Percentiles rank a stretch among this genome's conserved stretches.
Conservation (phyloP, 768 basidiomycete species). For the Rhizopogon sp. region DNA sequence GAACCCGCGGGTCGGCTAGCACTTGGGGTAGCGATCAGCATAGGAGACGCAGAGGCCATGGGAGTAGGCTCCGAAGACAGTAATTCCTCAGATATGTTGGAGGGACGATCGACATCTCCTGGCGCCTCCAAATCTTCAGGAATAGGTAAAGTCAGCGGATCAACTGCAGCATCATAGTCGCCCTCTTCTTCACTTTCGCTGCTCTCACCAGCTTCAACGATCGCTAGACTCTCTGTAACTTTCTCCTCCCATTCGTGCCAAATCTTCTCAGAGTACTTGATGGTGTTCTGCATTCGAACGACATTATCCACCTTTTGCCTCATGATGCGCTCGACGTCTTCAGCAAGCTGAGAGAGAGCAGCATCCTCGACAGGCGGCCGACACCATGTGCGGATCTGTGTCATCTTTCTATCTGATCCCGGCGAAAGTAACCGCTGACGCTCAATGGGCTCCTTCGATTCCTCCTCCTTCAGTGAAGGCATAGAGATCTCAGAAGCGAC, state of each 20-base stretch:
- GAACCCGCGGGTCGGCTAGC: slow-evolving; percentile 24
- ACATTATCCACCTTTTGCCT: slow-evolving; percentile 93
- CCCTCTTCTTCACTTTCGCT: slow-evolving; percentile 40
- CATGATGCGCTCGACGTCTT: slow-evolving; percentile 87
- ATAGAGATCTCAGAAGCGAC: slow-evolving; percentile 77
- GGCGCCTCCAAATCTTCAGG: slow-evolving; percentile 19
- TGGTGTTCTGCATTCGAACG: slow-evolving; percentile 94
- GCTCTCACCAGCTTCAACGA: slow-evolving; percentile 52
- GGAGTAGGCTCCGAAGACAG: slow-evolving; percentile 64
- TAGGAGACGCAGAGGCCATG: slow-evolving; percentile 49
- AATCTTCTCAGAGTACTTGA: slow-evolving; percentile 94
- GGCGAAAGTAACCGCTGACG: slow-evolving; percentile 88
- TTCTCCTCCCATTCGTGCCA: slow-evolving; percentile 96
- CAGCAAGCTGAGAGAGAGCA: slow-evolving; percentile 75
- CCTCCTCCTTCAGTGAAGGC: slow-evolving; percentile 88
- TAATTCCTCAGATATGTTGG: slow-evolving; percentile 19
- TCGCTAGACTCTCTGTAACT: slow-evolving; percentile 63
- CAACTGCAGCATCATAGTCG: slow-evolving; percentile 27
- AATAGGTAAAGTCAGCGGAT: slow-evolving; percentile 8
- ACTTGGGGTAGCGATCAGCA: slow-evolving; percentile 8
- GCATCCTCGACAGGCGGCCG: slow-evolving; percentile 82
- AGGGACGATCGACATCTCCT: slow-evolving; percentile 2
- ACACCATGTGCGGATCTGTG: slow-evolving; percentile 80
- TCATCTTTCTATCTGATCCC: slow-evolving; percentile 82
- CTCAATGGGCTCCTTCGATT: slow-evolving; percentile 86